Evolutionary conservation across 108 stramenopile species (phyloP), one percentile per base, ranked within the genome.

Genomic region (Cyclotella sp.): DNA sequence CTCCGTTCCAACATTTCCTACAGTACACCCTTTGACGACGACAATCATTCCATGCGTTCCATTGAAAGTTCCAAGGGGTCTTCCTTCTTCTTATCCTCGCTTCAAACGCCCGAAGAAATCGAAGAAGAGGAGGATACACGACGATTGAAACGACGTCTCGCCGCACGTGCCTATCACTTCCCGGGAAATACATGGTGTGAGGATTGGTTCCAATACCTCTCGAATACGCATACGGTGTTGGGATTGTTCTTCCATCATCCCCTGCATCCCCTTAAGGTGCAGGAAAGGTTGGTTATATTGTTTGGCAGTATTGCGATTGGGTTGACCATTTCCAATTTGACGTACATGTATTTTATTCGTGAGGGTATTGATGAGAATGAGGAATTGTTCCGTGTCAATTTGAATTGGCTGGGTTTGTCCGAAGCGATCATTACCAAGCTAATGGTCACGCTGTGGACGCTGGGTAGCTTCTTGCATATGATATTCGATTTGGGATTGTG

Each of bases 171-270:
- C 9, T 84, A 84, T 55, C 83, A 84, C 39, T 80, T 84, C 43
- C 83, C 83, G 0, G 83, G 83, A 10, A 79, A 85, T 41, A 34
- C 72, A 0, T 85, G 84, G 84, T 79, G 80, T 16, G 62, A 75
- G 14, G 84, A 85, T 41, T 85, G 80, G 84, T 70, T 85, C 57
- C 84, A 68, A 54, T 81, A 81, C 28, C 22, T 85, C 1, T 63
- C 63, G 41, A 85, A 85, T 47, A 82, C 76, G 19, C 84, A 85
- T 30, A 81, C 84, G 13, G 74, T 85, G 7, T 54, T 85, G 47
- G 84, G 84, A 19, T 21, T 85, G 19, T 85, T 81, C 71, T 85
- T 81, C 43, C 81, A 81, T 69, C 84, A 85, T 69, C 78, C 78
- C 40, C 53, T 85, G 19, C 84, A 85, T 26, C 84, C 84, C 5